Conservation (phyloP, 129 eudicot genomes). For the Sambucus nigra region DNA sequence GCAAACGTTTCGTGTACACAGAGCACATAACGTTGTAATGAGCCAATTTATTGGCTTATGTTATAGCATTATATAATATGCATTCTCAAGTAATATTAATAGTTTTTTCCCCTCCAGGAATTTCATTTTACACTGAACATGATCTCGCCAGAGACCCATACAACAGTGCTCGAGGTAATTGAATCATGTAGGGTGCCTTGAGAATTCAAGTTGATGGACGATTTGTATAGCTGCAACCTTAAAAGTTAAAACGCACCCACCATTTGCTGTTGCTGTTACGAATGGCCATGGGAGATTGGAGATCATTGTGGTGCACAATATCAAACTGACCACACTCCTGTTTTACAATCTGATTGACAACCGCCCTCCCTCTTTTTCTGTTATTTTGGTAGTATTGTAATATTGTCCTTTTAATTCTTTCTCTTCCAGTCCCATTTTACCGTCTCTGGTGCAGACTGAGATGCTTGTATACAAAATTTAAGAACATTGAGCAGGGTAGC, state of each 20-base stretch:
- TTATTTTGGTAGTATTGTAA: slow-evolving; percentile 8
- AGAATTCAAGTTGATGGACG: slow-evolving; percentile 13
- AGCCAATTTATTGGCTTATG: background rate
- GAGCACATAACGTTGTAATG: background rate
- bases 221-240: slow-evolving; percentile 4
- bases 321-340: slow-evolving; percentile 4
- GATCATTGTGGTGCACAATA: background rate
- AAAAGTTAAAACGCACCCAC: background rate
- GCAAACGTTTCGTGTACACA: too few species aligned
- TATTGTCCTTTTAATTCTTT: background rate
- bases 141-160: slow-evolving; percentile 90
- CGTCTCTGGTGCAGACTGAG: slow-evolving; percentile 10
- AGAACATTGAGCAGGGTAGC: too few species aligned
- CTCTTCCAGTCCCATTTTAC: background rate
- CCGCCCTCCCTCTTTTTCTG: background rate
- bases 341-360: background rate
- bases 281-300: background rate
- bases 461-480: slow-evolving; percentile 15
- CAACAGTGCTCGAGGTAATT: slow-evolving; percentile 76
- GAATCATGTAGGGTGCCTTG: slow-evolving; percentile 81
- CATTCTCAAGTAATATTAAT: background rate
- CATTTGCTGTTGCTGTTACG: background rate
- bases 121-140: slow-evolving; percentile 87
- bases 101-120: slow-evolving; percentile 35
- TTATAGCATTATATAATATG: background rate